Base-by-base conservation (phyloP, 371 early-diverging fungal genomes). In the Cokeromyces recurvatus region DNA sequence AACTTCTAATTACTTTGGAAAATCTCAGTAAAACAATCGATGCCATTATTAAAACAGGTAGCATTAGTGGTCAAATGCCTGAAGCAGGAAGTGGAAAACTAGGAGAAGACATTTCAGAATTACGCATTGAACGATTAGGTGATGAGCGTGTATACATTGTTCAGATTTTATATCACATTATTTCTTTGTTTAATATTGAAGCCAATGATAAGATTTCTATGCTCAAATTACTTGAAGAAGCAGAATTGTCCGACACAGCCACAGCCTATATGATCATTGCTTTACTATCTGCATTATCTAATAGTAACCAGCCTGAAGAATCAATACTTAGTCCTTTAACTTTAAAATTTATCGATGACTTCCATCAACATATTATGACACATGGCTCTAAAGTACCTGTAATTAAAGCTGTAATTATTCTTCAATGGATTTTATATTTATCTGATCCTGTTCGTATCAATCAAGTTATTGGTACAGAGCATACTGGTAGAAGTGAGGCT, bases 371-470 rank as follows among this genome's bases (percentile, higher is more conserved):
- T 16, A 53, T 67, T 44, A 59, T 49, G 52, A 59, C 45, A 38
- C 46, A 43, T 50, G 50, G 48, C 38, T 81, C 82, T 68, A 60
- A 62, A 20, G 74, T 77, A 14, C 78, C 78, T 4, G 83, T 77
- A 0, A 64, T 89, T 24, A 79, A 81, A 40, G 78, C 83, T 6
- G 59, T 82, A 0, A 59, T 86, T 17, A 61, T 79, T 34, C 58
- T 90, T 32, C 90, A 90, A 59, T 89, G 88, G 84, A 54, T 76
- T 24, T 24, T 59, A 5, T 59, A 59, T 23, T 23, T 59, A 16
- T 38, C 42, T n/a, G 41, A 61, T 82, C 46, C 84, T 79, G 48
- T 46, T 77, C 50, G 63, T 68, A 35, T 66, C 70, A 38, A 68
- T 20, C 10, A n/a, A 15, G 25, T 38, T 4, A 46, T 38, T n/a